Conservation (phyloP, 1,139 yeast genomes). For the Meyerozyma guilliermondii region DNA sequence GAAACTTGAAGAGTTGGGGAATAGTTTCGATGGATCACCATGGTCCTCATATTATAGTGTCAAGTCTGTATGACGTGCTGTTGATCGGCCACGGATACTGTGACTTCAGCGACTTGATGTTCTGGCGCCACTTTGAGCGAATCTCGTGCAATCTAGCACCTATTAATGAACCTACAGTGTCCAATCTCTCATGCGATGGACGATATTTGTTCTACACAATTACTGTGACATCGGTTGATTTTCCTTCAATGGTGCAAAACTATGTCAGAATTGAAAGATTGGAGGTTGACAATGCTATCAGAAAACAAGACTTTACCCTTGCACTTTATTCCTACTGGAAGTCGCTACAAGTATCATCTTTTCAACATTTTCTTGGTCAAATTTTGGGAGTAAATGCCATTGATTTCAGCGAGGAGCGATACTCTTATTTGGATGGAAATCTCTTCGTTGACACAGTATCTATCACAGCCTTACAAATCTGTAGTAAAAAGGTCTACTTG, state of each 20-base stretch:
- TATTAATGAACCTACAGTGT: not conserved
- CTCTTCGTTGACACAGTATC: not conserved
- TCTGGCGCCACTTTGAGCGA: constrained; percentile 1
- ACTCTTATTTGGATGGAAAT: not conserved
- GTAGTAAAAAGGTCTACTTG: not conserved
- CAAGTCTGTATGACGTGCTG: not conserved
- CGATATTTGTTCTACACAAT: not conserved
- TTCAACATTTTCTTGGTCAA: not conserved
- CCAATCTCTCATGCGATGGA: not conserved
- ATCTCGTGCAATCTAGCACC: not conserved
- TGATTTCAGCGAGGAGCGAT: not conserved
- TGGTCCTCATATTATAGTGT: not conserved
- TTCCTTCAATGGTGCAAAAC: not conserved
- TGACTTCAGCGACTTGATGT: not conserved
- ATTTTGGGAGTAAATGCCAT: not conserved
- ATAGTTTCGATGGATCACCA: not conserved
- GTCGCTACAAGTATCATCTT: not conserved
- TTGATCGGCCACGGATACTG: not conserved
- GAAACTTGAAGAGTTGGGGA: not conserved
- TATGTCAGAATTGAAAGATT: not conserved
- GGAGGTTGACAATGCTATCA: not conserved
- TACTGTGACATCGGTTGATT: not conserved
- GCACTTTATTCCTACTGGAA: not conserved
- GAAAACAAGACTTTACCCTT: not conserved
- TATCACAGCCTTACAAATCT: not conserved